Base-by-base conservation (phyloP, 257 asterid species). In the Galeopsis tetrahit region DNA sequence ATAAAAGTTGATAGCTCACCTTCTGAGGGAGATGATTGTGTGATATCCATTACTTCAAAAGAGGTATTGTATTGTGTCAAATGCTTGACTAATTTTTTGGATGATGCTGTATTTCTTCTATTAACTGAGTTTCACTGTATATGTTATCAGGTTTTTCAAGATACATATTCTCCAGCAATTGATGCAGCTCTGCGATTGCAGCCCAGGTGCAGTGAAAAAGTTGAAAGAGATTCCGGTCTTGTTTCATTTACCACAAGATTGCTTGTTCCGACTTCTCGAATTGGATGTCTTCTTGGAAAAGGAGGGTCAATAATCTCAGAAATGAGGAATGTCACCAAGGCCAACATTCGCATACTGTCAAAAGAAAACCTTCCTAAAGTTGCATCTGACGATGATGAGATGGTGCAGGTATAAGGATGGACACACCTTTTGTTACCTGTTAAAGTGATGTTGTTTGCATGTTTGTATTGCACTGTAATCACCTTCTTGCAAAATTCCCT, bases 241-340 rank as follows among this genome's bases (percentile, higher is more conserved):
- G 83, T 87, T 82, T 87, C 97, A 44, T 84, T 79, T 74, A 89
- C 97, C 35, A 91, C 94, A 6, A 75, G 90, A 68, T 78, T 95
- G 73, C 96, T 95, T 75, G 98, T 95, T 72, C 97, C 98, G 10
- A 78, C 89, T 61, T 92, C 97, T 71, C 85, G 83, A 38, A 85
- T 95, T 73, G 99, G 98, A 66, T 90, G 97, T 78, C 97, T 95
- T 60, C 90, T 92, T 80, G 99, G 98, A 53, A 95, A 95, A 88
- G 98, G 99, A 63, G 98, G 99, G 42, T 85, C 94, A 61, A 95
- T 95, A 73, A 90, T 95, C 77, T 87, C 94, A 7, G 99, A 90
- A 62, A 90, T 95, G 93, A 88, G 99, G 84, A 91, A 78, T 84
- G 79, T 87, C 79, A 88, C 96, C 48, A 90, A 83, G 83, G 99